Evolutionary conservation across 2,329 filamentous ascomycete species (phyloP).

Genomic region (Blastomyces emzantsi): DNA sequence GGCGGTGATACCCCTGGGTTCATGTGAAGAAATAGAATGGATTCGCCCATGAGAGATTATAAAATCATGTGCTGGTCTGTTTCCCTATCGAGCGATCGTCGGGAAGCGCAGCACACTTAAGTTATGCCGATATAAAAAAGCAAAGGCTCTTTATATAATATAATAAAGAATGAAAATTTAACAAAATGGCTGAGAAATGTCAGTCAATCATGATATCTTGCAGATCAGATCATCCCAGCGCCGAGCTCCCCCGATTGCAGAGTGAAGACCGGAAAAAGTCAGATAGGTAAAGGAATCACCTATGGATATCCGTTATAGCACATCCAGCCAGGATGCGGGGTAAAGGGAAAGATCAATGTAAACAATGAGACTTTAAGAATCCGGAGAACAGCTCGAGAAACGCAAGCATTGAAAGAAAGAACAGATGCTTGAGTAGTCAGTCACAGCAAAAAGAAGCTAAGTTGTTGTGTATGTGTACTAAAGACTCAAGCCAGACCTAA

Average conservation of each 20-base stretch:
- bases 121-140: background rate
- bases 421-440: no score
- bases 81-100: background rate
- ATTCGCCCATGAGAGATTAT: conserved; percentile 6
- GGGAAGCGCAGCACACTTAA: background rate
- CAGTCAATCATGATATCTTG: background rate
- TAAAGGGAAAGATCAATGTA: background rate
- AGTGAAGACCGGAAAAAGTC: no score
- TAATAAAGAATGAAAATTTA: background rate
- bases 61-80: background rate
- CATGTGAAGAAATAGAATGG: conserved; percentile 12
- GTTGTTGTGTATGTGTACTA: no score
- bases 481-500: no score
- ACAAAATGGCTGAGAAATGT: background rate
- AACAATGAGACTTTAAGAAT: background rate
- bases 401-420: no score
- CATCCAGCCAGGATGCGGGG: background rate
- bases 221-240: background rate
- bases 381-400: background rate
- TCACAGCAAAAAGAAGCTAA: no score
- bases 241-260: background rate
- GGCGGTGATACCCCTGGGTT: conserved; percentile 1
- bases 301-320: background rate
- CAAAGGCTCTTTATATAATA: background rate
- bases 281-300: background rate